Base-by-base conservation (phyloP, 2,329 filamentous ascomycete genomes). In the Ascochyta rabiei region DNA sequence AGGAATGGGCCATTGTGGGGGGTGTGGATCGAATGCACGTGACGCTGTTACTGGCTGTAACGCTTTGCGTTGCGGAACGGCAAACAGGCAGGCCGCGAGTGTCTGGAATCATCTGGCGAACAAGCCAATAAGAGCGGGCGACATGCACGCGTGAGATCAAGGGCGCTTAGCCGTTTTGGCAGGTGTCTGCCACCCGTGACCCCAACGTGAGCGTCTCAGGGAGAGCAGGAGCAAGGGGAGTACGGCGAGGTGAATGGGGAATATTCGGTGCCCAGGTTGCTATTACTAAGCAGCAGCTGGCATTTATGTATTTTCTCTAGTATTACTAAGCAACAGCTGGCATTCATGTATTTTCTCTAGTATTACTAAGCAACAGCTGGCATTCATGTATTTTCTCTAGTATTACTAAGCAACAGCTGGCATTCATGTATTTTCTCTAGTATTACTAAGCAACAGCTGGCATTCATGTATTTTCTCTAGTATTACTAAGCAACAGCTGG, bases 141-240 rank as follows among this genome's bases (percentile, higher is more conserved):
- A 28, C 10, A 39, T 38, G 31, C 31, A 48, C 34, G 50, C 50
- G 39, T 28, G 39, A 48, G 50, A 53, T 39, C 19, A 24, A 24
- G 34, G 21, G 15, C 38, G 50, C 44, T 53, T 43, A 34, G 39
- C 50, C 39, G 39, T 43, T 53, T 48, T 33, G 44, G 50, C 48
- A 53, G 44, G 50, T 53, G 50, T 38, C 15, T 39, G 33, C 31
- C n/a, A 34, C 26, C 38, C 26, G 44, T 44, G 33, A 53, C 26
- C 23, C n/a, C n/a, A 9, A 30, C 5, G 33, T 31, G 19, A 13
- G 33, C 31, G 18, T 50, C 12, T 34, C 16, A 26, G 12, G 21
- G 18, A 7, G 12, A 23, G 19, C 33, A 37, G 37, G 16, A 43
- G 41, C 18, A 31, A 42, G 43, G 49, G 46, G 37, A 28, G 28